Percentiles rank a stretch among this genome's conserved stretches.
Conservation (phyloP, 176 grass and related monocot species). For the Paspalum notatum region DNA sequence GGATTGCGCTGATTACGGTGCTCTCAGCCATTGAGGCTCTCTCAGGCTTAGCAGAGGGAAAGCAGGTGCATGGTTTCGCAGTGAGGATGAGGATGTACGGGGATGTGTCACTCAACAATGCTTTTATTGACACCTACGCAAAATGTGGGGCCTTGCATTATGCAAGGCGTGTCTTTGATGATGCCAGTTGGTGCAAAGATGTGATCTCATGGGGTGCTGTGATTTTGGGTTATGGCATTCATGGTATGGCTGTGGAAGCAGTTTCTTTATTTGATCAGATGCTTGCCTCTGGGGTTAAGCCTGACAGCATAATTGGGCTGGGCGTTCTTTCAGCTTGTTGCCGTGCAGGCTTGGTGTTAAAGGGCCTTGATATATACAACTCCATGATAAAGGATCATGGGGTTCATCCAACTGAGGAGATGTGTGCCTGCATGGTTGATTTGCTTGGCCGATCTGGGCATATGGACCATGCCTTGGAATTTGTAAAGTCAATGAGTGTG, state of each 20-base stretch:
- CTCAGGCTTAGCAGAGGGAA: constrained; percentile 35
- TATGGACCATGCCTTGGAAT: constrained; percentile 53
- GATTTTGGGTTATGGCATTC: constrained; percentile 61
- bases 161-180: constrained; percentile 60
- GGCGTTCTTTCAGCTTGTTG: constrained; percentile 69
- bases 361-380: constrained; percentile 63
- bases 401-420: constrained; percentile 59
- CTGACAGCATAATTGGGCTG: constrained; percentile 56
- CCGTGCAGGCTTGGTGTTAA: constrained; percentile 45
- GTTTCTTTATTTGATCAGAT: constrained; percentile 67
- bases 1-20: constrained; percentile 55
- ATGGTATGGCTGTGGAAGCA: constrained; percentile 60
- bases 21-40: constrained; percentile 52
- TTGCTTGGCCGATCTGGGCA: constrained; percentile 60
- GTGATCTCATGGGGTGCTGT: constrained; percentile 70
- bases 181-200: constrained; percentile 61
- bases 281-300: constrained; percentile 53
- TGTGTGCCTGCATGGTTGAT: constrained; percentile 70
- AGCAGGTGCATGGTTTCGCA: constrained; percentile 54
- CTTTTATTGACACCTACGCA: constrained; percentile 61
- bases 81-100: constrained; percentile 40
- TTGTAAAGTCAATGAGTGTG: constrained; percentile 62
- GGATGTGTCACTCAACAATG: constrained; percentile 60
- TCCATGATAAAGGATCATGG: constrained; percentile 58
- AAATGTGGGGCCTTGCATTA: constrained; percentile 63